A percentile compares a stretch with the other conserved stretches of the same genome.
phyloP scores from a whole-genome alignment of 331 rosid genomes.

The Rosa hybrid region DNA sequence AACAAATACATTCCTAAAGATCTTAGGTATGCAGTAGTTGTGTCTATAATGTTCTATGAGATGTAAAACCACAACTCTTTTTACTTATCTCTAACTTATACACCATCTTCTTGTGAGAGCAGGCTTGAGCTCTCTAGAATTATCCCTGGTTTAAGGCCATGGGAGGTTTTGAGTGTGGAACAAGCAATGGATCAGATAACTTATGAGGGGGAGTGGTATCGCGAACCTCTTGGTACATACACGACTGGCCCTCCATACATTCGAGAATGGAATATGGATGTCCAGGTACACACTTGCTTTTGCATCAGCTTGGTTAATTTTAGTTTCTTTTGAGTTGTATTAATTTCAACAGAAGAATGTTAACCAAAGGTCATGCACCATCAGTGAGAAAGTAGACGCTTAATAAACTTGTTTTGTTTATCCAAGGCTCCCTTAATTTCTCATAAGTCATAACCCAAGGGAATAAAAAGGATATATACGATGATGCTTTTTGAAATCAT shows the following conservation, averaged over 20 bases:
- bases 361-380: background rate
- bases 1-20: conserved; percentile 82
- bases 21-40: conserved; percentile 58
- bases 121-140: conserved; percentile 60
- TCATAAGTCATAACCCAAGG: background rate
- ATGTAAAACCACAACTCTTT: background rate
- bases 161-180: conserved; percentile 97
- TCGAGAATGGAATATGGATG: conserved; percentile 55
- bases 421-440: background rate
- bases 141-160: conserved; percentile 91
- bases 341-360: background rate
- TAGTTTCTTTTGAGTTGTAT: background rate
- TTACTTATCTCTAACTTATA: background rate
- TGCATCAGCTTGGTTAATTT: background rate
- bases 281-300: conserved; percentile 48
- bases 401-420: background rate
- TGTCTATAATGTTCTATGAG: background rate
- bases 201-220: conserved; percentile 71
- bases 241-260: conserved; percentile 84
- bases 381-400: background rate
- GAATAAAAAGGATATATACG: background rate
- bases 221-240: conserved; percentile 76
- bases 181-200: conserved; percentile 92
- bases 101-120: conserved; percentile 14
- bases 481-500: background rate